Evolutionary conservation across 2,329 filamentous ascomycete genomes (phyloP), one percentile per base, ranked within the genome.

Genomic region (Exophiala sp.): DNA sequence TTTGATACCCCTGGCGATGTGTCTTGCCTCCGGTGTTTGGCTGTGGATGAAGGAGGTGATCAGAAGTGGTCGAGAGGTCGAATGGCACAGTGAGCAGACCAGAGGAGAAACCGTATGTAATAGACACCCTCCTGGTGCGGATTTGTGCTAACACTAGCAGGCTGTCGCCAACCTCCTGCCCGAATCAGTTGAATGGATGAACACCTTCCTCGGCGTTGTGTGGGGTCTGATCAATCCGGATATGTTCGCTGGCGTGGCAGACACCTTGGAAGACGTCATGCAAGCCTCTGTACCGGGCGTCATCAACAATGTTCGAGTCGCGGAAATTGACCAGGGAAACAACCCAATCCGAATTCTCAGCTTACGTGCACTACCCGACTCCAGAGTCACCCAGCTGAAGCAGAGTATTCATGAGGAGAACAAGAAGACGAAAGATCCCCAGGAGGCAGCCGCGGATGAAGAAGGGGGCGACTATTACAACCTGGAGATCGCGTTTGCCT

Each of bases 131-230:
- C n/a, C n/a, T n/a, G n/a, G n/a, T n/a, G n/a, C n/a, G n/a, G n/a
- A n/a, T n/a, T n/a, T n/a, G n/a, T 21, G 10, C 50, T 50, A 32
- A 51, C 40, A n/a, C 27, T 30, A 35, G 39, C 43, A 82, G 66
- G 88, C 91, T 1, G 88, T 86, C 2, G 82, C 85, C 23, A 96
- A 96, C 62, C 73, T 97, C 22, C 84, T 97, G 5, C 91, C 91
- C 0, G 91, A 96, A 69, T 94, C 87, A 0, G 90, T 95, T 5
- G 85, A 90, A 65, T 97, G 93, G 93, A 85, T 98, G 79, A 98
- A 98, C 66, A 90, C 87, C 0, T 80, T 93, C 43, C 69, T 97
- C 2, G 80, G 79, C 1, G 79, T 95, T 35, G 77, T 93, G 37
- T 98, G 93, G 93, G 86, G 88, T 0, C 73, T 97, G 2, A 83